These are phyloP conservation scores for Trichoderma koningiopsis DNA, from an alignment of 2,329 filamentous ascomycete species.

Conservation along the genomic window DNA sequence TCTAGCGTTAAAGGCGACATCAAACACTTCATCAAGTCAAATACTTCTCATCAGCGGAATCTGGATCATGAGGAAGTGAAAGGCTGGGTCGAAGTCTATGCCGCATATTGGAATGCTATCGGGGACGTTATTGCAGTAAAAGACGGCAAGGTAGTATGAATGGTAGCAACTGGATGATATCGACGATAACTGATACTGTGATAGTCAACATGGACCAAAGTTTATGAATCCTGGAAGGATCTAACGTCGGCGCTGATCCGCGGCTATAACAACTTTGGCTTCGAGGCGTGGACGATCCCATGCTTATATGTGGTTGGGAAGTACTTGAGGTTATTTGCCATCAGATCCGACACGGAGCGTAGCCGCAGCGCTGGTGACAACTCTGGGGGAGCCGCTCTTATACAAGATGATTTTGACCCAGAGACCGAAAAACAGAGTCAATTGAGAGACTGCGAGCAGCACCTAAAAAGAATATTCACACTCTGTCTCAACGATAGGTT, in stretches of 20 bases:
- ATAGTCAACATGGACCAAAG: conserved; percentile 71
- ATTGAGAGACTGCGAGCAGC: conserved; percentile 85
- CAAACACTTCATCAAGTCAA: conserved; percentile 69
- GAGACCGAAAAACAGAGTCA: conserved; percentile 78
- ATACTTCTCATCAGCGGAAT: conserved; percentile 51
- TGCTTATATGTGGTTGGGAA: conserved; percentile 86
- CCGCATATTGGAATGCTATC: conserved; percentile 79
- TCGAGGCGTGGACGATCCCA: conserved; percentile 90
- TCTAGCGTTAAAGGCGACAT: conserved; percentile 69
- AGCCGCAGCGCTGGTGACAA: conserved; percentile 41
- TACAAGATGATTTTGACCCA: conserved; percentile 81
- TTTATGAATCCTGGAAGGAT: conserved; percentile 89
- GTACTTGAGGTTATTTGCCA: conserved; percentile 84
- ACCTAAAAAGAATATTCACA: conserved; percentile 90
- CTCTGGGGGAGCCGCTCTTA: conserved; percentile 47
- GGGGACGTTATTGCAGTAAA: conserved; percentile 67
- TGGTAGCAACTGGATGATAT: not conserved
- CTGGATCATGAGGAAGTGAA: conserved; percentile 68
- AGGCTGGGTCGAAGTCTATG: conserved; percentile 87
- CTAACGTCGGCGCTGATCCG: conserved; percentile 74
- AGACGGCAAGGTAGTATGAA: conserved; percentile 39
- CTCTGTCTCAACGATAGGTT: conserved; percentile 89
- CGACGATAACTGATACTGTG: conserved; percentile 26
- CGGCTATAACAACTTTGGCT: conserved; percentile 74
- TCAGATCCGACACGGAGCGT: conserved; percentile 79